Conservation (phyloP, 2,329 filamentous ascomycete species). For the Lachnellula occidentalis region DNA sequence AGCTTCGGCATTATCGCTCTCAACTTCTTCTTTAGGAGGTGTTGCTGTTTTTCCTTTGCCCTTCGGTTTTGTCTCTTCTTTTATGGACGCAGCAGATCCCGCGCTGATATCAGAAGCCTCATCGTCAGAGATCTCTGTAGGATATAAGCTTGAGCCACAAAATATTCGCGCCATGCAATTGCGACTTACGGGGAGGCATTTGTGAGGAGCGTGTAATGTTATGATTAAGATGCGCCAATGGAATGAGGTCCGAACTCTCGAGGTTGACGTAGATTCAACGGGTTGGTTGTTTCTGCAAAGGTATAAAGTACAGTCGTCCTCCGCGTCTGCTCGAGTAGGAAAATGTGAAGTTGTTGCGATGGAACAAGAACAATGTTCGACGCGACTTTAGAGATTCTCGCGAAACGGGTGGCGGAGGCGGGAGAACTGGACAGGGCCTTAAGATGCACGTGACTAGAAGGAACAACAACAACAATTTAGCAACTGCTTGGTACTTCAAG, state of each 20-base stretch:
- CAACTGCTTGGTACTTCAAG: too few relatives aligned
- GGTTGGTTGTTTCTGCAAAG: not conserved
- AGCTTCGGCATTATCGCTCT: slow-evolving; percentile 30
- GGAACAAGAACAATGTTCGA: too few relatives aligned
- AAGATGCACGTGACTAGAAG: too few relatives aligned
- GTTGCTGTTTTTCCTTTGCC: slow-evolving; percentile 20
- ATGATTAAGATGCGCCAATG: not conserved
- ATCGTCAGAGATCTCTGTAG: slow-evolving; percentile 26
- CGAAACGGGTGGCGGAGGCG: too few relatives aligned
- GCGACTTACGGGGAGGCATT: slow-evolving; percentile 32
- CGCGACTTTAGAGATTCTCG: too few relatives aligned
- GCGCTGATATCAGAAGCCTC: slow-evolving; percentile 33
- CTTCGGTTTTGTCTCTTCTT: slow-evolving; percentile 20
- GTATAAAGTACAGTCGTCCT: too few relatives aligned
- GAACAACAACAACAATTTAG: too few relatives aligned
- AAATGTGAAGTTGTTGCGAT: too few relatives aligned
- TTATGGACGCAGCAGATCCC: slow-evolving; percentile 10
- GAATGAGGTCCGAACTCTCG: not conserved
- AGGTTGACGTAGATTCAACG: not conserved
- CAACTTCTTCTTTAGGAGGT: slow-evolving; percentile 21
- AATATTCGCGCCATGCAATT: slow-evolving; percentile 7
- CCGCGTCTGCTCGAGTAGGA: too few relatives aligned
- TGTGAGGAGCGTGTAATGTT: not conserved
- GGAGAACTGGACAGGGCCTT: too few relatives aligned
- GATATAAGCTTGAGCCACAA: slow-evolving; percentile 15